These are phyloP conservation scores for Aureobasidium sp. DNA, from an alignment of 2,329 filamentous ascomycete species.

Conservation along the genomic window DNA sequence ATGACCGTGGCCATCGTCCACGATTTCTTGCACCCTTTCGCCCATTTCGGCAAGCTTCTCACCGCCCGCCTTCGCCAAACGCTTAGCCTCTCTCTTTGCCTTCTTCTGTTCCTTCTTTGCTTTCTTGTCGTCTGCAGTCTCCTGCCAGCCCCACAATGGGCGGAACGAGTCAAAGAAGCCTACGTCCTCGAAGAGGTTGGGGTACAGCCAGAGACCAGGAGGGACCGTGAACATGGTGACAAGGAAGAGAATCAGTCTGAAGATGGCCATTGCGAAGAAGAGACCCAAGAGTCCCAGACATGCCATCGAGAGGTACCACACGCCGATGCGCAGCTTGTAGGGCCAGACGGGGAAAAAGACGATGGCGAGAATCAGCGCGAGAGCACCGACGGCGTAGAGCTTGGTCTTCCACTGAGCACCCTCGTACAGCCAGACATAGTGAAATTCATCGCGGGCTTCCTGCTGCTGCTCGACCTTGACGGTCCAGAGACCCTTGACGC, in stretches of 20 bases:
- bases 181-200: slow-evolving; percentile 96
- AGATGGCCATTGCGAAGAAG: slow-evolving; percentile 97
- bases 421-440: slow-evolving; percentile 96
- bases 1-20: not conserved
- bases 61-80: slow-evolving; percentile 24
- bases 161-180: slow-evolving; percentile 97
- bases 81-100: slow-evolving; percentile 30
- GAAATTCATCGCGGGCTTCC: slow-evolving; percentile 76
- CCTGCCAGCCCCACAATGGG: slow-evolving; percentile 96
- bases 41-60: not conserved
- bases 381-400: slow-evolving; percentile 76
- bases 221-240: slow-evolving; percentile 78
- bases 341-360: slow-evolving; percentile 98
- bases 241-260: slow-evolving; percentile 90
- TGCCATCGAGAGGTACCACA: slow-evolving; percentile 95
- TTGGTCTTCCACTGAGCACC: slow-evolving; percentile 91
- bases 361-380: slow-evolving; percentile 76
- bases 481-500: slow-evolving; percentile 91
- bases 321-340: slow-evolving; percentile 78
- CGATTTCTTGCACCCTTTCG: not conserved
- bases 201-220: slow-evolving; percentile 95
- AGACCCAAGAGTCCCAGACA: slow-evolving; percentile 82
- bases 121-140: slow-evolving; percentile 21
- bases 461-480: slow-evolving; percentile 95
- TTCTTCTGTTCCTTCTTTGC: slow-evolving; percentile 31